Evolutionary conservation across 1,284 basidiomycete species (phyloP).

Genomic region (Golubevia pallescens): DNA sequence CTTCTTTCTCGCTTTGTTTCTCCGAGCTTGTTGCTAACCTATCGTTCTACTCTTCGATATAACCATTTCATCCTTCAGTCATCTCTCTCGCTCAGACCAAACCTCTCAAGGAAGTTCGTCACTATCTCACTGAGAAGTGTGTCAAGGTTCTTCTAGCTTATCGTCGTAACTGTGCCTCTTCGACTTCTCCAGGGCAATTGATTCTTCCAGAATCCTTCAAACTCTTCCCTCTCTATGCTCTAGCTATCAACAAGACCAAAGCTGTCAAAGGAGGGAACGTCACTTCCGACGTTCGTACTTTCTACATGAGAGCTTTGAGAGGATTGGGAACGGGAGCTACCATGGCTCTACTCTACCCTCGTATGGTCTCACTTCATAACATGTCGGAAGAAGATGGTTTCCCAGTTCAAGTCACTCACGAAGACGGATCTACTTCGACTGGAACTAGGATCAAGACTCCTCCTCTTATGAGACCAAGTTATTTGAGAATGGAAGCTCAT

Average conservation of each 20-base stretch:
- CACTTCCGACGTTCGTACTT: conserved; percentile 89
- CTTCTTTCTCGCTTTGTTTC: neutral
- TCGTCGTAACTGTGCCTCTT: conserved; percentile 85
- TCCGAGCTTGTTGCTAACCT: too few species aligned
- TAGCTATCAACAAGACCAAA: conserved; percentile 88
- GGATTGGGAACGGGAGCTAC: conserved; percentile 74
- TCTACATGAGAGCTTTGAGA: conserved; percentile 78
- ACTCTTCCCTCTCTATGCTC: conserved; percentile 80
- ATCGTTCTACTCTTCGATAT: too few species aligned
- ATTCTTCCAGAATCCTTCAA: conserved; percentile 95
- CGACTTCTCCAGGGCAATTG: conserved; percentile 81
- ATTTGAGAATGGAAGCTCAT: conserved; percentile 85
- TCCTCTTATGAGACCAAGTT: conserved; percentile 80
- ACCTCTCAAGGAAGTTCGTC: conserved; percentile 78
- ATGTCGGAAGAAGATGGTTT: conserved; percentile 77
- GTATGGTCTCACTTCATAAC: conserved; percentile 86
- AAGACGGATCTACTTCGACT: conserved; percentile 65
- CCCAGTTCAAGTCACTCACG: conserved; percentile 67
- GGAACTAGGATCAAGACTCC: conserved; percentile 74
- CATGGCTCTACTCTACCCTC: conserved; percentile 86
- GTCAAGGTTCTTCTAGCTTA: conserved; percentile 85
- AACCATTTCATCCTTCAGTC: conserved; percentile 7
- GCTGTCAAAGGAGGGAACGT: conserved; percentile 89
- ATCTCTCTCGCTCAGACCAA: conserved; percentile 77
- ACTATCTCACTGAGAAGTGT: conserved; percentile 83